Evolutionary conservation across 75 land plant species (phyloP).

Genomic region (Pinus tabuliformis): DNA sequence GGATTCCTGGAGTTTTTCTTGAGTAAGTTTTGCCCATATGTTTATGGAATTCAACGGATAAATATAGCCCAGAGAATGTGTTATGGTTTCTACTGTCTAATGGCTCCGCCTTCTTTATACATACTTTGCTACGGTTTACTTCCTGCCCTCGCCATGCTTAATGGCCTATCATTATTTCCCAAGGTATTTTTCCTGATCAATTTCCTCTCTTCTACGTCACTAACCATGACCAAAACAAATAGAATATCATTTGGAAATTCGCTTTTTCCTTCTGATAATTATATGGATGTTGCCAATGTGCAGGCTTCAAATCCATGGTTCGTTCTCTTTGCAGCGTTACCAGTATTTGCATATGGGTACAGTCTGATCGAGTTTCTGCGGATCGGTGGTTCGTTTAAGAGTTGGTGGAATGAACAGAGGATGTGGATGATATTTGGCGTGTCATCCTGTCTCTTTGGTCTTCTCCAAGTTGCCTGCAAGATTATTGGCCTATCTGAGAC

Average conservation of each 20-base stretch:
- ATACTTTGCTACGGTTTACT: slow-evolving; percentile 8
- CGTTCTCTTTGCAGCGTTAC: slow-evolving; percentile 10
- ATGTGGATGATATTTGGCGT: slow-evolving; percentile 23
- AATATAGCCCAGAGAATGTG: slow-evolving; percentile 13
- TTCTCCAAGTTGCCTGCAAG: slow-evolving; percentile 6
- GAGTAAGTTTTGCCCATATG: slow-evolving; percentile 10
- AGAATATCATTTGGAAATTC: too few relatives aligned
- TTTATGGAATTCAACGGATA: slow-evolving; percentile 2
- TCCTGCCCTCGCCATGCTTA: slow-evolving; percentile 8
- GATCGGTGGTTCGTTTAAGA: slow-evolving; percentile 7
- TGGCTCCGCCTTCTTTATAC: slow-evolving; percentile 12
- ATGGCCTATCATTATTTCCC: slow-evolving; percentile 15
- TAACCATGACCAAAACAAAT: too few relatives aligned
- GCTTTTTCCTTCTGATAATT: too few relatives aligned
- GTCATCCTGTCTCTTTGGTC: slow-evolving; percentile 6
- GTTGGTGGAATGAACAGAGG: slow-evolving; percentile 22
- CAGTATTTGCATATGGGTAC: slow-evolving; percentile 7
- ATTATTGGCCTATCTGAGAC: slow-evolving; percentile 9
- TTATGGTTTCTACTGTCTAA: slow-evolving; percentile 9
- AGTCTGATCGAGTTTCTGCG: slow-evolving; percentile 3
- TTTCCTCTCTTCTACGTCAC: too few relatives aligned
- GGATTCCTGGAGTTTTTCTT: slow-evolving; percentile 16
- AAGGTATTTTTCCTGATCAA: slow-evolving; percentile 8
- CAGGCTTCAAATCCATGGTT: slow-evolving; percentile 21
- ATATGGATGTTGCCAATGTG: too few relatives aligned